These are phyloP conservation scores for Dunaliella primolecta DNA, from an alignment of 139 green algal species.

Conservation along the genomic window DNA sequence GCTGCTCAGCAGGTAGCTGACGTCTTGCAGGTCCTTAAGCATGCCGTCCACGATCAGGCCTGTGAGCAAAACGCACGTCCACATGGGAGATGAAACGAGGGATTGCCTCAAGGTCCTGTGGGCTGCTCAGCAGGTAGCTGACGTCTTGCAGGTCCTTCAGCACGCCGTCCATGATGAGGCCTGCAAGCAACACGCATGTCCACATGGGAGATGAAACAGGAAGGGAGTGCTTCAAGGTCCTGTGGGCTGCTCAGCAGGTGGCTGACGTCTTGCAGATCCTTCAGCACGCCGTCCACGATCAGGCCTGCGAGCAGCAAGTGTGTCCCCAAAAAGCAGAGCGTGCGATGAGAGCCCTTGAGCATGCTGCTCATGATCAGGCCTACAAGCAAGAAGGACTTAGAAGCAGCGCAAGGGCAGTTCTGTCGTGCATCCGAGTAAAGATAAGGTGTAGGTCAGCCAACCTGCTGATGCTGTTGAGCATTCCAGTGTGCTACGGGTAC, in stretches of 20 bases:
- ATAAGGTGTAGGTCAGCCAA: too few species aligned
- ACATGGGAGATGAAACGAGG: not conserved
- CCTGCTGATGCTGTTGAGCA: too few species aligned
- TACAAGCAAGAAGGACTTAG: too few species aligned
- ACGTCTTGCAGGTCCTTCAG: constrained; percentile 64
- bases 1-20: constrained; percentile 73
- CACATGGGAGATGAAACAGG: not conserved
- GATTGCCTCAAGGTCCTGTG: constrained; percentile 11
- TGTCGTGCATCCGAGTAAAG: too few species aligned
- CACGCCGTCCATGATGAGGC: constrained; percentile 61
- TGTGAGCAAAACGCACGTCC: not conserved
- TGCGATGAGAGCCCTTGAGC: too few species aligned
- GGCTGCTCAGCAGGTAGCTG: constrained; percentile 76
- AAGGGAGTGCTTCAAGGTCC: not conserved
- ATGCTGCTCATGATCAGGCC: too few species aligned
- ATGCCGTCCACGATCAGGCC: constrained; percentile 65
- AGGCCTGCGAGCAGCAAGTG: constrained; percentile 35
- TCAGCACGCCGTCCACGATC: constrained; percentile 64
- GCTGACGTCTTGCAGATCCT: constrained; percentile 58
- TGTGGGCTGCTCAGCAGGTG: constrained; percentile 76
- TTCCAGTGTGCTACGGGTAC: too few species aligned
- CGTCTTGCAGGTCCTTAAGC: constrained; percentile 62
- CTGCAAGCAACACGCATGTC: constrained; percentile 6
- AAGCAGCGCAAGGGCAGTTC: too few species aligned
- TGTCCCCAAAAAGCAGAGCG: too few species aligned